Evolutionary conservation across 495 filamentous ascomycete species (phyloP).

Genomic region (Xylaria telfairii): DNA sequence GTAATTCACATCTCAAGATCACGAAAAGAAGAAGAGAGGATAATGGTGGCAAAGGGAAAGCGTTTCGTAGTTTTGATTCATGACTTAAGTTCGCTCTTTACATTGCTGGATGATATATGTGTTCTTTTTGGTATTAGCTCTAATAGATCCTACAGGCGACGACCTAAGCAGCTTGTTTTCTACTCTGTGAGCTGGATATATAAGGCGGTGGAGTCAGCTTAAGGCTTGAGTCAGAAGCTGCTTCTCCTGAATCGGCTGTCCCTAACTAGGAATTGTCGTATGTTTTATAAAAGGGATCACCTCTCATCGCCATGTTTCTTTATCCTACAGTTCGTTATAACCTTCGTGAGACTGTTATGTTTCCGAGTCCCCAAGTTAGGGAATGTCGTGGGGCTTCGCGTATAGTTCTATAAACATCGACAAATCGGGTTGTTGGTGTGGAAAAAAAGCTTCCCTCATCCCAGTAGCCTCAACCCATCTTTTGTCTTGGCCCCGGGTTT

Average conservation of each 20-base stretch:
- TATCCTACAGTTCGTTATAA: not conserved
- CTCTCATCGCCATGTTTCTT: not conserved
- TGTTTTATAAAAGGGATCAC: not conserved
- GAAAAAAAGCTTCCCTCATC: constrained; percentile 57
- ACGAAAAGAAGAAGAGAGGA: not conserved
- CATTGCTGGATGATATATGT: not conserved
- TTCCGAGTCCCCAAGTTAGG: not conserved
- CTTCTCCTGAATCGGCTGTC: not conserved
- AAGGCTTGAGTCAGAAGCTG: not conserved
- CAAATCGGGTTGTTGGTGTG: not conserved
- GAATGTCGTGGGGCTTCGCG: not conserved
- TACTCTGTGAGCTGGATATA: not conserved
- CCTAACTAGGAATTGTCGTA: not conserved
- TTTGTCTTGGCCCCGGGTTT: constrained; percentile 83
- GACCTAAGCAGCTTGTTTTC: not conserved
- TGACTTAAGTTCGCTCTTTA: not conserved
- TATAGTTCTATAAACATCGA: not conserved
- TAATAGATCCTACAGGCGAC: not conserved
- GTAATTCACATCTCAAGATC: too few relatives aligned
- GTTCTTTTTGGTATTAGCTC: not conserved
- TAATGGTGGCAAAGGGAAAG: not conserved
- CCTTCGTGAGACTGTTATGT: not conserved
- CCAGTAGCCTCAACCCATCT: constrained; percentile 77
- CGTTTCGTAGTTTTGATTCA: not conserved
- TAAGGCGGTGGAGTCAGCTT: not conserved